Base-by-base conservation (phyloP, 345 rosid genomes). In the Gossypium thurberi region DNA sequence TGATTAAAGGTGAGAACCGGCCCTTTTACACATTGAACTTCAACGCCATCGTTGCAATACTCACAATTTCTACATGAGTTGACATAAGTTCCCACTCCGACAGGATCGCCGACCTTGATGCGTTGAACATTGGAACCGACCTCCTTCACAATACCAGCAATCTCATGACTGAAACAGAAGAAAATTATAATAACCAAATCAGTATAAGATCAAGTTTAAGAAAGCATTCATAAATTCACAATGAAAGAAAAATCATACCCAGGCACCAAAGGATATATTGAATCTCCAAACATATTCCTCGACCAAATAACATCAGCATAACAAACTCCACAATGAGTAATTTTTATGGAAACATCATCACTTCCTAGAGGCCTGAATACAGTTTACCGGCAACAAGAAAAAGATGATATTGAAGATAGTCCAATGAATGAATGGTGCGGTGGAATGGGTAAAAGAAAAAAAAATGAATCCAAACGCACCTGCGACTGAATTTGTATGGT, bases 311-410 rank as follows among this genome's bases (percentile, higher is more conserved):
- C 84, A 82, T 95, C 99, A 72, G 97, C 96, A 80, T 89, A 88
- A 80, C 99, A 95, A 66, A 95, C 78, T 57, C 99, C 98, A 79
- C 97, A 95, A 72, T 95, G 97, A 0, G 97, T 92, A 68, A 95
- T 95, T 8, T 79, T 82, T 55, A 95, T 13, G 5, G 90, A 89
- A 76, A 95, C 84, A 75, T 92, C 99, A 52, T 92, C 90, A 11
- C 44, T 82, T 50, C 84, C 76, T 60, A 88, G 76, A 40, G 86
- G 59, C 89, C 98, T 94, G 83, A 55, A 83, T 10, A 21, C 26
- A 33, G 40, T 33, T 33, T 5, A 33, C 40, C 7, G 5, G 40
- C 40, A 33, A 33, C 40, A 33, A 33, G 40, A 33, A 33, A 5
- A 33, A 33, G 40, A 33, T 33, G 1, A 5, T 33, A 33, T 5